Evolutionary conservation across 2,329 filamentous ascomycete genomes (phyloP).

Genomic region (Ceratocystiopsis sp.): DNA sequence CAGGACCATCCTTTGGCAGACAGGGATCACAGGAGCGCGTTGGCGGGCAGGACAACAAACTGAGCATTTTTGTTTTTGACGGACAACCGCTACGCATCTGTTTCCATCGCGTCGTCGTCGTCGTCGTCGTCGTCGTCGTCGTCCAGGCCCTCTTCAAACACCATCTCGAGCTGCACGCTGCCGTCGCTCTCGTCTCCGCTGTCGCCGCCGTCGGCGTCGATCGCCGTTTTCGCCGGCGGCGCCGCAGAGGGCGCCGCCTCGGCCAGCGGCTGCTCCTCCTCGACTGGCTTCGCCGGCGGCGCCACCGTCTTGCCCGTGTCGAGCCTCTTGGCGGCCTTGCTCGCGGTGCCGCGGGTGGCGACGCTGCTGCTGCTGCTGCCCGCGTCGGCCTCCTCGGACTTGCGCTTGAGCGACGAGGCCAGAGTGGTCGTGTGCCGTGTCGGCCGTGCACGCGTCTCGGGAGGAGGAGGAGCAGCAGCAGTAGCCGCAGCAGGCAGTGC

Average conservation of each 20-base stretch:
- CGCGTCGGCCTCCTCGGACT: conserved; percentile 23
- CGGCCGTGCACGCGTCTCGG: too few species aligned
- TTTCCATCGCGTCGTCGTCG: background rate
- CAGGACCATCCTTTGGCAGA: background rate
- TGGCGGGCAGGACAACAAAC: too few species aligned
- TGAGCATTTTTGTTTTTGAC: too few species aligned
- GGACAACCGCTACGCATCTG: too few species aligned
- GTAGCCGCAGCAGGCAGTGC: conserved; percentile 10
- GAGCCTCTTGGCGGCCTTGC: conserved; percentile 10
- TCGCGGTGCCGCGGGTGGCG: background rate
- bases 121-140: conserved; percentile 6
- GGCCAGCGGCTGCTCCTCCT: conserved; percentile 6
- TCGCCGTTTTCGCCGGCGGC: background rate
- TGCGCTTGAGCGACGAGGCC: conserved; percentile 20
- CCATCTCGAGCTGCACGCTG: conserved; percentile 43
- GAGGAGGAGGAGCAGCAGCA: conserved; percentile 1
- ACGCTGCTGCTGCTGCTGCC: conserved; percentile 7
- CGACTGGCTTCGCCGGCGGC: conserved; percentile 8
- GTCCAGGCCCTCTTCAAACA: conserved; percentile 30
- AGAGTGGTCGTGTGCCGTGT: too few species aligned
- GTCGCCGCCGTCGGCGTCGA: conserved; percentile 17
- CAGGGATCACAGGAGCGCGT: too few species aligned
- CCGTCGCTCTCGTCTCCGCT: conserved; percentile 31
- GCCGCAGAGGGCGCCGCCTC: too few species aligned
- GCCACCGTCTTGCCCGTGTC: conserved; percentile 6